Evolutionary conservation across 192 early-diverging fungal species (phyloP).

Genomic region (Linnemannia elongata): DNA sequence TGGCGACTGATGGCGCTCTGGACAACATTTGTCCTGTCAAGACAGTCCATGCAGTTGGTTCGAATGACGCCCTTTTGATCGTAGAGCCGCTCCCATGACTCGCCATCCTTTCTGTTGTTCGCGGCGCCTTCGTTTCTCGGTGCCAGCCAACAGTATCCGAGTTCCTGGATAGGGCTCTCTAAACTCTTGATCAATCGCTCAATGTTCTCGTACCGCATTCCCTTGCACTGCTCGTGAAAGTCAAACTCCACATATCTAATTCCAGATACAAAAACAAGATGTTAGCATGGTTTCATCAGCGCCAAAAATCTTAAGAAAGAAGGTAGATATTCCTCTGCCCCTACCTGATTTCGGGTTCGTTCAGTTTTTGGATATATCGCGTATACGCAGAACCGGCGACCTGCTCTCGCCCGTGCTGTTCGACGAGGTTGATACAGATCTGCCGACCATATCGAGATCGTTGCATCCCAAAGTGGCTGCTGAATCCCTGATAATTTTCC

Average conservation of each 20-base stretch:
- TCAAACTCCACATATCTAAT: constrained; percentile 90
- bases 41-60: constrained; percentile 97
- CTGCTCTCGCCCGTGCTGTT: constrained; percentile 75
- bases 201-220: constrained; percentile 93
- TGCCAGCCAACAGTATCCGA: constrained; percentile 65
- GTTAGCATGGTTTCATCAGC: background rate
- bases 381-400: constrained; percentile 75
- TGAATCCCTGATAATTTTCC: constrained; percentile 69
- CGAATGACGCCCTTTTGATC: constrained; percentile 62
- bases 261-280: background rate
- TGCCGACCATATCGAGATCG: constrained; percentile 66
- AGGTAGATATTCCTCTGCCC: background rate
- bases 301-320: background rate
- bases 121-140: background rate
- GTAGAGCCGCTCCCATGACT: constrained; percentile 29
- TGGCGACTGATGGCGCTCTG: constrained; percentile 75
- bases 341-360: constrained; percentile 64
- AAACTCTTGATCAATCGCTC: constrained; percentile 80
- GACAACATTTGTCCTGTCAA: constrained; percentile 96
- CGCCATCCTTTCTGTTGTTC: constrained; percentile 9
- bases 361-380: constrained; percentile 62
- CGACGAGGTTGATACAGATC: constrained; percentile 75
- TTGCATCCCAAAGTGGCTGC: constrained; percentile 68
- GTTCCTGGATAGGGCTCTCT: constrained; percentile 72
- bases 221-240: constrained; percentile 93